phyloP scores from a whole-genome alignment of 169 alveolate species.

The Plasmodium cynomolgi region DNA sequence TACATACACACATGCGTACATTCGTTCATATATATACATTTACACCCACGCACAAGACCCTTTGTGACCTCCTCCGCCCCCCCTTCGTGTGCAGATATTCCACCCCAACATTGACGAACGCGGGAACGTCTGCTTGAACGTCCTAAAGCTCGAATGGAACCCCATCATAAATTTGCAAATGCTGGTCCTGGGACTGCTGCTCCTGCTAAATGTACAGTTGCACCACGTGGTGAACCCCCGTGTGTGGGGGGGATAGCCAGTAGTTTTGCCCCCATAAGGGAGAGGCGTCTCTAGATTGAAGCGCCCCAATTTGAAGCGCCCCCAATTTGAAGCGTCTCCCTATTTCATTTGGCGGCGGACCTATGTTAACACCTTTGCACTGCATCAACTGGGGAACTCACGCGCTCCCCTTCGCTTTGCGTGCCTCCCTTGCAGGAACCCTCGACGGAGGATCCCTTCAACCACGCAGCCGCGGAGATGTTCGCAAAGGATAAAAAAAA shows the following conservation, averaged over 20 bases:
- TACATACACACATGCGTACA: background rate
- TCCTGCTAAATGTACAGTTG: conserved; percentile 33
- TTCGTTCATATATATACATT: background rate
- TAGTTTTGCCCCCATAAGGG: background rate
- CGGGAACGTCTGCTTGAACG: conserved; percentile 70
- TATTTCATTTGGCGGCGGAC: background rate
- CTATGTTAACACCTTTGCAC: background rate
- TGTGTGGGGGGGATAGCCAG: background rate
- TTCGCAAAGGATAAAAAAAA: conserved; percentile 15
- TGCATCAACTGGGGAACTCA: background rate
- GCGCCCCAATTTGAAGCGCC: background rate
- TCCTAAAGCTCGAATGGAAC: conserved; percentile 69
- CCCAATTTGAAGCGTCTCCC: background rate
- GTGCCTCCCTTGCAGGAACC: conserved; percentile 45
- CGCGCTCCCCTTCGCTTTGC: background rate
- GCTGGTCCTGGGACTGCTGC: conserved; percentile 50
- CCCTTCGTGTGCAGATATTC: conserved; percentile 23
- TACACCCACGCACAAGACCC: background rate
- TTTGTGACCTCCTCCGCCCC: background rate
- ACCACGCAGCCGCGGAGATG: conserved; percentile 42
- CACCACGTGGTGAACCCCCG: background rate
- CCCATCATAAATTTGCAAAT: conserved; percentile 67
- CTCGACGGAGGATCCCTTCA: conserved; percentile 68
- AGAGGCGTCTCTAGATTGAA: background rate
- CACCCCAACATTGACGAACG: conserved; percentile 71